Base-by-base conservation (phyloP, 2,329 filamentous ascomycete species). In the Anisogramma anomala region DNA sequence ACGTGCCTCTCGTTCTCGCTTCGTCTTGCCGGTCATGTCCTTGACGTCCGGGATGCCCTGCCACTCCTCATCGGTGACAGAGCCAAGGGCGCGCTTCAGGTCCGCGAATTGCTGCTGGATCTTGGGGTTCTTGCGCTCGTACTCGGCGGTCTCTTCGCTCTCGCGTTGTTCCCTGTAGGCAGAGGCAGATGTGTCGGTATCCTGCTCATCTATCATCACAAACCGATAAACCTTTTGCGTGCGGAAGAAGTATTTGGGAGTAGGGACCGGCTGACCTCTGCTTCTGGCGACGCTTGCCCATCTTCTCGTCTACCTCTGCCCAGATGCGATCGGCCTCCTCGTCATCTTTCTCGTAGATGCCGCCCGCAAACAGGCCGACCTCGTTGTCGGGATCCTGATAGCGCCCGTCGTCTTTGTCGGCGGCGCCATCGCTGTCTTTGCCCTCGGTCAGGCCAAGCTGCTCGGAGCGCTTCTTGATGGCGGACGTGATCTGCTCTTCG, bases 371-470 rank as follows among this genome's bases (percentile, higher is more conserved):
- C 17, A 98, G 69, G 4, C 93, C 91, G 35, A 91, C 84, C 61
- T 98, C 91, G 55, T 96, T 96, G 54, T 98, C 91, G 1, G 91
- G 91, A 58, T 98, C 91, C 57, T 94, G 87, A 55, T 87, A 96
- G 34, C 89, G 76, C 26, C 84, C 82, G 42, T 86, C 79, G 9
- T 35, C 43, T 5, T 82, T 80, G 39, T 82, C 81, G 25, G 83
- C 80, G 26, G 82, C 79, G 14, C 83, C 77, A 37, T 71, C 67
- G n/a, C n/a, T n/a, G 14, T 77, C 73, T 46, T 73, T 55, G n/a
- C 49, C 47, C 25, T 57, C 55, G 25, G 53, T 57, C 14, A 75
- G 60, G 5, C 88, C 89, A 45, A 96, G 74, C 56, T 84, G 78
- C 43, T 85, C 84, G 6, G 91, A 89, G 53, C 93, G 81, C 64